Base-by-base conservation (phyloP, 202 grass and related monocot genomes). In the Schoenoplectus tabernaemontani region DNA sequence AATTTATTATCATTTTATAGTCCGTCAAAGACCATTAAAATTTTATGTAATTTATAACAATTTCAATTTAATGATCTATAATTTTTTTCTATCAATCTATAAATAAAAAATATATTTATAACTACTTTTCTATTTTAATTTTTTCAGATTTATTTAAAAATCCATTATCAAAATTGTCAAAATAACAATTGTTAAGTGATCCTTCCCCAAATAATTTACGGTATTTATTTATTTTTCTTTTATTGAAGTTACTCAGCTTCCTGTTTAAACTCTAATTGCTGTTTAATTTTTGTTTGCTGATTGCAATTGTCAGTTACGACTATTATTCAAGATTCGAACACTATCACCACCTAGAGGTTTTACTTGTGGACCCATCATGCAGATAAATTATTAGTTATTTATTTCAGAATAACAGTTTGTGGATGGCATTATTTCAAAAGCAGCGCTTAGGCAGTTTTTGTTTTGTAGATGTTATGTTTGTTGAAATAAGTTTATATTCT, bases 241-340 rank as follows among this genome's bases (percentile, higher is more conserved):
- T 22, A 78, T 42, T 42, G 19, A 68, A 68, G 34, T 68, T 42
- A 7, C 43, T 41, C 39, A 43, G 1, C 19, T 73, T 47, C 20
- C 24, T 53, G 5, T 33, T 53, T 28, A 17, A 73, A 1, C 5
- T 50, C 6, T 73, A 33, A 50, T 33, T 73, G 6, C 12, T 33
- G 43, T 73, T 33, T 51, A 53, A 51, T n/a, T 42, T 22, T 68
- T 73, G 15, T 73, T 51, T 73, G 51, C 23, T 73, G 69, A 51
- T 79, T 79, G 57, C 59, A 17, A 79, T 32, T 60, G 39, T 50
- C 77, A 79, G 77, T 79, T 79, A 46, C 77, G 1, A 62, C 57
- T 64, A 46, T 79, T 17, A 79, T 79, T 61, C 39, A 32, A 30
- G 77, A 79, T 48, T 1, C 33, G 53, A 46, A 62, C 57, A 79